phyloP scores from a whole-genome alignment of 306 rosid species.

The Casuarina glauca region DNA sequence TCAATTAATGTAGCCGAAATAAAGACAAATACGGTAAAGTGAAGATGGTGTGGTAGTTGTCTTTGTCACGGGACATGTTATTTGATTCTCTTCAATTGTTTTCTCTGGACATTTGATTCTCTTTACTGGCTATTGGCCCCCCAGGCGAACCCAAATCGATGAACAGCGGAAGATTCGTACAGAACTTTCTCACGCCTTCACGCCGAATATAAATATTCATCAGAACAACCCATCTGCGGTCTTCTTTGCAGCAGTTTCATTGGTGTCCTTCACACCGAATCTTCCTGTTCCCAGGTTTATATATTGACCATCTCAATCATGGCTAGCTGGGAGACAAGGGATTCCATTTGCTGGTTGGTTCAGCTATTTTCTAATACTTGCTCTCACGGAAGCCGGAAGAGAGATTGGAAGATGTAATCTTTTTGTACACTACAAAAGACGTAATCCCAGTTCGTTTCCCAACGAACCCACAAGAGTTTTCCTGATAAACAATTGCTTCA shows the following conservation, averaged over 20 bases:
- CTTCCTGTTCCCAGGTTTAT: neutral
- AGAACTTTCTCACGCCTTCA: conserved; percentile 1
- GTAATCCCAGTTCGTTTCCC: too few species aligned
- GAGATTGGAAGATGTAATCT: too few species aligned
- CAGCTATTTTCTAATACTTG: neutral
- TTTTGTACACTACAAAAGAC: too few species aligned
- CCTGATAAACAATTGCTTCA: too few species aligned
- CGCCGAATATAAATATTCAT: neutral
- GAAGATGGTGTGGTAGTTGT: neutral
- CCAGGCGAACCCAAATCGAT: neutral
- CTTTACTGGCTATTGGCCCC: conserved; percentile 4
- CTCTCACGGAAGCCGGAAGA: too few species aligned
- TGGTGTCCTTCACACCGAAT: neutral
- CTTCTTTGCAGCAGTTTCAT: neutral
- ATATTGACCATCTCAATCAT: neutral
- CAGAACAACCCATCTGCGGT: neutral
- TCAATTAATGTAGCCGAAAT: neutral
- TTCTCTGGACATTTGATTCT: too few species aligned
- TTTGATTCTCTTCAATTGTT: neutral
- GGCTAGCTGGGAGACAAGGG: neutral
- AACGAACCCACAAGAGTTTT: too few species aligned
- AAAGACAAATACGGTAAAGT: neutral
- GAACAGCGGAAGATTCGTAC: neutral
- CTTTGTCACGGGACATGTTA: neutral
- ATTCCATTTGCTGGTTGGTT: neutral